Evolutionary conservation across 495 filamentous ascomycete species (phyloP), one percentile per base, ranked within the genome.

Genomic region (Penicillium atrosanguineum): DNA sequence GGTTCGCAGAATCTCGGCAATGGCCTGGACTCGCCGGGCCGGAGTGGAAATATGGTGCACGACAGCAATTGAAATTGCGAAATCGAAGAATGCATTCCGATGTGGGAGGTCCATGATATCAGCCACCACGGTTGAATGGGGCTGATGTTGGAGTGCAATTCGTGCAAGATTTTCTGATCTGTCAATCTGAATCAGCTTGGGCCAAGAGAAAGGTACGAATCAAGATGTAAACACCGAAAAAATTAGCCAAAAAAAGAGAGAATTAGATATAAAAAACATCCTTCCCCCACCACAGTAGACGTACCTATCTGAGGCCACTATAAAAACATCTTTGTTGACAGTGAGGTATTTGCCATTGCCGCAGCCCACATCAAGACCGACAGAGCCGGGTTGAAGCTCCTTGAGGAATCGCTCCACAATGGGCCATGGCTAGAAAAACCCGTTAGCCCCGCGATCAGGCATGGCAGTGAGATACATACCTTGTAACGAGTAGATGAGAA

Each of bases 401-500:
- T 71, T 70, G 38, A 98, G 81, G 68, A 97, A 98, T 39, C 71
- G 70, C 60, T 91, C 85, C 44, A 97, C 88, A 62, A 95, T 87
- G 19, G 94, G 94, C 94, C 94, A 98, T 53, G 94, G 91, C 85
- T 88, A 34, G 16, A n/a, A 15, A 36, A 44, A 14, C n/a, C 25
- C 23, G 44, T 55, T 52, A 50, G 45, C 39, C 39, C 7, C 19
- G 38, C n/a, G 6, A 8, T 7, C 9, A 40, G 38, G 38, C 38
- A 40, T 39, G n/a, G 38, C 16, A 7, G 7, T 3, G 7, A 7
- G 38, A 37, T 42, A 65, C 62, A 59, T 61, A 87, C 85, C 79
- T 97, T 97, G 80, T 96, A 92, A 46, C 94, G 83, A 19, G 94
- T 98, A 11, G 90, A 83, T 14, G 93, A 96, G 73, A 98, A 98